phyloP scores from a whole-genome alignment of 2,329 filamentous ascomycete species.

The Alternaria consortialis region DNA sequence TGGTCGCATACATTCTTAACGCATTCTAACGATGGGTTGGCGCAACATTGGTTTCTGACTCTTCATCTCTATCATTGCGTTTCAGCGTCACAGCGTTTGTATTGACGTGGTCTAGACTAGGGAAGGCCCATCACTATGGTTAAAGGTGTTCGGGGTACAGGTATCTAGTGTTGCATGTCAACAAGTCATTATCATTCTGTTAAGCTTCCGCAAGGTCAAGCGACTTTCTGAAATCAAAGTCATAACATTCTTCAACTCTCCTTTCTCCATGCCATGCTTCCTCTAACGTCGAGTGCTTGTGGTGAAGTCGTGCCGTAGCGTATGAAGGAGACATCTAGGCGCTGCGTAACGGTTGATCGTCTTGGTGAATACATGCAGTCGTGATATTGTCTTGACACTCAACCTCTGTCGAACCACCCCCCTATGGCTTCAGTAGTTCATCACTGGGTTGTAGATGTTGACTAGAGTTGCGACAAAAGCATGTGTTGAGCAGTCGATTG shows the following conservation, averaged over 20 bases:
- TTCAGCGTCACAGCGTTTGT: conserved; percentile 5
- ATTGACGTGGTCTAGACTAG: neutral
- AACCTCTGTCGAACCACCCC: too few species aligned
- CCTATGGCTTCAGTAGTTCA: too few species aligned
- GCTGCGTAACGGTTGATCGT: too few species aligned
- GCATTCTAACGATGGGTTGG: neutral
- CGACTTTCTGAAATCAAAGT: neutral
- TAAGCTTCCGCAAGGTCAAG: neutral
- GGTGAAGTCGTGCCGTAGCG: too few species aligned
- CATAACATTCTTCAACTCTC: neutral
- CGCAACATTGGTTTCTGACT: neutral
- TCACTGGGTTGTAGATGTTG: too few species aligned
- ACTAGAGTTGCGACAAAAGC: too few species aligned
- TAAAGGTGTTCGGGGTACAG: neutral
- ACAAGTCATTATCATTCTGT: neutral
- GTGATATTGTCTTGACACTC: too few species aligned
- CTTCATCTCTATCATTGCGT: conserved; percentile 3
- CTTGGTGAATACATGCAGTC: too few species aligned
- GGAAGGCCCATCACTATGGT: conserved; percentile 1
- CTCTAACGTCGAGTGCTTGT: neutral
- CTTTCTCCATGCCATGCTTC: neutral
- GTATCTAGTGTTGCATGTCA: conserved; percentile 4
- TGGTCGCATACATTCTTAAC: neutral
- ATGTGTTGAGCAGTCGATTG: too few species aligned
- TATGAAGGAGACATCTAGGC: too few species aligned